These are phyloP conservation scores for Cyberlindnera samutprakarnensis DNA, from an alignment of 805 yeast species.

Conservation along the genomic window DNA sequence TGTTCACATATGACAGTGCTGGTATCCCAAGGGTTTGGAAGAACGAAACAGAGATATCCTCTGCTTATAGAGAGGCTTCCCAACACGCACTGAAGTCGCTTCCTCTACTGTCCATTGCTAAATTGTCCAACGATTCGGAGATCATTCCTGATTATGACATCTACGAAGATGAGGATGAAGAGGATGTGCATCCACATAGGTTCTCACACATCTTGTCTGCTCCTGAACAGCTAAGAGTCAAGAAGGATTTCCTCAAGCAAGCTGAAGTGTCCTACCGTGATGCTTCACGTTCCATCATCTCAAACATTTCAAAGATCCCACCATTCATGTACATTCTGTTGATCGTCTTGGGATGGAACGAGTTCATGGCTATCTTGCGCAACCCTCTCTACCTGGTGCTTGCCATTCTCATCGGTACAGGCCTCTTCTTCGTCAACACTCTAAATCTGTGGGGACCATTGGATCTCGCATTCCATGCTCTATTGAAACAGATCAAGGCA, in stretches of 20 bases:
- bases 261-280: constrained; percentile 77
- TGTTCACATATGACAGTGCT: constrained; percentile 73
- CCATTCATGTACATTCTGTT: constrained; percentile 69
- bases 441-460: constrained; percentile 77
- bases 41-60: constrained; percentile 64
- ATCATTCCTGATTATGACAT: constrained; percentile 49
- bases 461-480: constrained; percentile 49
- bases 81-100: constrained; percentile 47
- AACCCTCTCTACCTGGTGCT: constrained; percentile 78
- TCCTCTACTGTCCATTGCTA: constrained; percentile 50
- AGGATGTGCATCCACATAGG: constrained; percentile 30
- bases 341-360: constrained; percentile 88
- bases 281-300: constrained; percentile 80
- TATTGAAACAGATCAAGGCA: constrained; percentile 43
- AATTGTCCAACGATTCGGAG: constrained; percentile 42
- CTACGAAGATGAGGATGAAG: constrained; percentile 33
- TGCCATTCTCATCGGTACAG: constrained; percentile 49
- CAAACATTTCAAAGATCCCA: constrained; percentile 75
- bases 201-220: constrained; percentile 54
- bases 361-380: constrained; percentile 78
- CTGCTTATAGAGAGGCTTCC: constrained; percentile 52
- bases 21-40: constrained; percentile 82
- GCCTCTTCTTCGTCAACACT: constrained; percentile 57
- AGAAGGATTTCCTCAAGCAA: constrained; percentile 58
- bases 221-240: constrained; percentile 48